These are phyloP conservation scores for Coprinopsis cinerea DNA, from an alignment of 768 basidiomycete genomes.

Conservation along the genomic window DNA sequence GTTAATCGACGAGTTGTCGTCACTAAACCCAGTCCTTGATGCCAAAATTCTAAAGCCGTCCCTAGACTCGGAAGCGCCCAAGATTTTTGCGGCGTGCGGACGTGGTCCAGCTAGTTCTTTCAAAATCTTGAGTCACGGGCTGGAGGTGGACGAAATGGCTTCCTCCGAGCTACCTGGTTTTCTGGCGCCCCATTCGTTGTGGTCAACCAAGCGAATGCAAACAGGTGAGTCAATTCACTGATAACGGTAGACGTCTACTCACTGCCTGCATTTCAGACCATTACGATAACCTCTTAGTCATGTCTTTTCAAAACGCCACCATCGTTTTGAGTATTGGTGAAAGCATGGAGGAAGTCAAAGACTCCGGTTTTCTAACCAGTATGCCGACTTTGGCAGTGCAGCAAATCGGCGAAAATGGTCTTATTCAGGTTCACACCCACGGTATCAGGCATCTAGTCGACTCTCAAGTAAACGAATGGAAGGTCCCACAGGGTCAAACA, in stretches of 20 bases:
- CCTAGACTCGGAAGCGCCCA: slow-evolving; percentile 89
- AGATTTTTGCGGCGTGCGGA: slow-evolving; percentile 93
- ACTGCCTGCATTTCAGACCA: slow-evolving; percentile 50
- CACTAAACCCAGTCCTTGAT: slow-evolving; percentile 88
- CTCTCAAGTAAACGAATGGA: slow-evolving; percentile 93
- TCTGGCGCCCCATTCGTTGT: slow-evolving; percentile 96
- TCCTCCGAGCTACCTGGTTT: slow-evolving; percentile 95
- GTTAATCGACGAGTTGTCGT: slow-evolving; percentile 85
- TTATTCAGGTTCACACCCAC: slow-evolving; percentile 96
- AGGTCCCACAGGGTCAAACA: slow-evolving; percentile 79
- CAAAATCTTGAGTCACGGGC: slow-evolving; percentile 83
- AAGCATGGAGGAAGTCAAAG: slow-evolving; percentile 98
- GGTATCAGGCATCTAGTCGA: slow-evolving; percentile 92
- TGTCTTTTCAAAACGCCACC: slow-evolving; percentile 98
- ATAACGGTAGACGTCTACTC: background rate
- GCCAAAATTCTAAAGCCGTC: slow-evolving; percentile 88
- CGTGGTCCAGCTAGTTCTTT: slow-evolving; percentile 85
- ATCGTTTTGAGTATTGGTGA: slow-evolving; percentile 95
- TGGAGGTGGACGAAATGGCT: slow-evolving; percentile 93
- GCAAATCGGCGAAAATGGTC: slow-evolving; percentile 91
- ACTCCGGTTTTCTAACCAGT: slow-evolving; percentile 97
- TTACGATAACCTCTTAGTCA: slow-evolving; percentile 94
- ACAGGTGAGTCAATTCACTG: slow-evolving; percentile 54
- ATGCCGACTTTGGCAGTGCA: slow-evolving; percentile 97
- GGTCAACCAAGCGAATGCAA: slow-evolving; percentile 90